A percentile compares a stretch with the other conserved stretches of the same genome.
Conservation (phyloP, 129 eudicot genomes). For the Artemisia annua region DNA sequence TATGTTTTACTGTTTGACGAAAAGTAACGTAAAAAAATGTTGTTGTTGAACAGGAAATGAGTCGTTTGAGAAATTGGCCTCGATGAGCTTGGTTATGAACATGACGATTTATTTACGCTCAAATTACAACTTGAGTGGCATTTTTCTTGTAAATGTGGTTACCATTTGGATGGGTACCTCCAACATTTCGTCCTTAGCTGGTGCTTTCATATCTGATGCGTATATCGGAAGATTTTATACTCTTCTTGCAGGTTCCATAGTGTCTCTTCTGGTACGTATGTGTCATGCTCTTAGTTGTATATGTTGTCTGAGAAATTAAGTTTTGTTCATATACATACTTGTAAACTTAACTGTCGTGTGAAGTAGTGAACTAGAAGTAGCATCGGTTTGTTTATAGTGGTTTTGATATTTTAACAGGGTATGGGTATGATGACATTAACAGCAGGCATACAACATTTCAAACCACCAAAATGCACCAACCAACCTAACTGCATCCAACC, state of each 20-base stretch:
- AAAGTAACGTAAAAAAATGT: not conserved
- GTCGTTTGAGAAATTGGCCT: constrained; percentile 70
- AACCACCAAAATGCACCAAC: constrained; percentile 55
- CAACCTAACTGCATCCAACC: constrained; percentile 39
- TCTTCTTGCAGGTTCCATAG: constrained; percentile 55
- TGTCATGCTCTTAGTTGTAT: too few species aligned
- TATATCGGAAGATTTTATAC: constrained; percentile 57
- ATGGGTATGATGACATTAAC: constrained; percentile 53
- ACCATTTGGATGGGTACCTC: constrained; percentile 57
- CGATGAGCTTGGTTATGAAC: constrained; percentile 66
- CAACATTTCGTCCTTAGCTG: constrained; percentile 47
- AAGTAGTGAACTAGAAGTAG: too few species aligned
- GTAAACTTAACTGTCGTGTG: too few species aligned
- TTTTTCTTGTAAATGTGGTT: constrained; percentile 61
- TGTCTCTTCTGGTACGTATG: constrained; percentile 49
- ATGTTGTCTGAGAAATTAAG: too few species aligned
- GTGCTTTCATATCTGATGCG: constrained; percentile 66
- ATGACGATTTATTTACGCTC: constrained; percentile 59
- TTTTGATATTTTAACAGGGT: constrained; percentile 40
- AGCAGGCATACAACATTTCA: constrained; percentile 41
- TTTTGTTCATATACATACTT: too few species aligned
- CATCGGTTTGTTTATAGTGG: too few species aligned
- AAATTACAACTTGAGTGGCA: constrained; percentile 59
- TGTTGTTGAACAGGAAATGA: constrained; percentile 47
- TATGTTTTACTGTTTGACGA: not conserved